phyloP scores from a whole-genome alignment of 345 rosid species.

The Citrus sp. region DNA sequence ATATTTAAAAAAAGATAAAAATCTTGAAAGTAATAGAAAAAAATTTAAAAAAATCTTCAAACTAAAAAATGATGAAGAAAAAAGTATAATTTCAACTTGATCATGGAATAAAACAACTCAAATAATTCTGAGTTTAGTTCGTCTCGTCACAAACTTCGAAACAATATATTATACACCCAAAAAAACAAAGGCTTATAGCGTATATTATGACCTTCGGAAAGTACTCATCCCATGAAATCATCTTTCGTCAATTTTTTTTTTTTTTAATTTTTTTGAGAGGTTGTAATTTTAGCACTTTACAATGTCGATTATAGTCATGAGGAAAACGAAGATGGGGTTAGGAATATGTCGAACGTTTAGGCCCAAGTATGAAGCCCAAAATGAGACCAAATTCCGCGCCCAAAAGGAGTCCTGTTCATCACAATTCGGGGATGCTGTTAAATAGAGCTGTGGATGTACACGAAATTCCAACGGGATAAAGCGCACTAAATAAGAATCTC shows the following conservation, averaged over 20 bases:
- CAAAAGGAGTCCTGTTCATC: neutral
- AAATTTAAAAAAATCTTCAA: no score
- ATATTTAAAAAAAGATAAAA: no score
- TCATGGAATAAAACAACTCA: accelerated
- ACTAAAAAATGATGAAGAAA: no score
- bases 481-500: neutral
- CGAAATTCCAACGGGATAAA: neutral
- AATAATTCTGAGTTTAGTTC: accelerated
- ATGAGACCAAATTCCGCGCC: neutral
- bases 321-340: neutral
- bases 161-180: no score
- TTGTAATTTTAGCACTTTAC: neutral
- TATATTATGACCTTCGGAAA: no score
- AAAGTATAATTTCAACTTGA: no score
- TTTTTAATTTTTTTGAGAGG: no score
- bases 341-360: neutral
- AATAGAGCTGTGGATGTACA: neutral
- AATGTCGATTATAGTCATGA: neutral
- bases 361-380: neutral
- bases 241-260: no score
- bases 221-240: no score
- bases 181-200: accelerated
- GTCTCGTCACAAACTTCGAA: accelerated
- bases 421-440: neutral
- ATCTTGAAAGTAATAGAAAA: no score